Conservation (phyloP, 306 rosid genomes). For the Trifolium subterraneum region DNA sequence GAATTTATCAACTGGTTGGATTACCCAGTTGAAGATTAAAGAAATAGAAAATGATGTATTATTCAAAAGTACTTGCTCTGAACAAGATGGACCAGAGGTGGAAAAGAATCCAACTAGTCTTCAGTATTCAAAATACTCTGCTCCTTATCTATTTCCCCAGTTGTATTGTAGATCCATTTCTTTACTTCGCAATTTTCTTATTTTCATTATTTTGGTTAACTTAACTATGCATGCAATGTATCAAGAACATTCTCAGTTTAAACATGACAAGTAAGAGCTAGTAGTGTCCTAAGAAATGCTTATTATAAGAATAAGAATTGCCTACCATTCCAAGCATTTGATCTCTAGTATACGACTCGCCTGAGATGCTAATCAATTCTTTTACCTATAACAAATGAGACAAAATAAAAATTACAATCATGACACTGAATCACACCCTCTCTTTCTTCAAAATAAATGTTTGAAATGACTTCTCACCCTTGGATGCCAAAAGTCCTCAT, state of each 20-base stretch:
- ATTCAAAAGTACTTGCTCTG: not conserved
- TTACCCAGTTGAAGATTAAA: not conserved
- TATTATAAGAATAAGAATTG: not conserved
- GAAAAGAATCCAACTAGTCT: not conserved
- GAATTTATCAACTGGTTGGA: conserved; percentile 12
- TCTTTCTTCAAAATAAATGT: conserved; percentile 14
- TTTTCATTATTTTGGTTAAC: not conserved
- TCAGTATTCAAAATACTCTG: not conserved
- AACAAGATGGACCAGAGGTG: conserved; percentile 1
- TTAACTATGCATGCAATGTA: not conserved
- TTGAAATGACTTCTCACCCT: conserved; percentile 55
- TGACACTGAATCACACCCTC: conserved; percentile 19
- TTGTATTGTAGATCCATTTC: not conserved
- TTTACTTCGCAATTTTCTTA: not conserved
- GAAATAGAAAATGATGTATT: not conserved
- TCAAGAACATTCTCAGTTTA: conserved; percentile 3
- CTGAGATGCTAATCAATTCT: conserved; percentile 82
- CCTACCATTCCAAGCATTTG: conserved; percentile 86
- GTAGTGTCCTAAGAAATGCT: not conserved
- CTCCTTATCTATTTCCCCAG: not conserved
- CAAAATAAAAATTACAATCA: conserved; percentile 31
- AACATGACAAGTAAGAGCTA: not conserved
- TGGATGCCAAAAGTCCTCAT: conserved; percentile 97
- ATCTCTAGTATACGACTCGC: conserved; percentile 82
- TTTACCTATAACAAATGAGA: conserved; percentile 56